phyloP scores from a whole-genome alignment of 2,329 filamentous ascomycete species.

The Hypomyces perniciosus region DNA sequence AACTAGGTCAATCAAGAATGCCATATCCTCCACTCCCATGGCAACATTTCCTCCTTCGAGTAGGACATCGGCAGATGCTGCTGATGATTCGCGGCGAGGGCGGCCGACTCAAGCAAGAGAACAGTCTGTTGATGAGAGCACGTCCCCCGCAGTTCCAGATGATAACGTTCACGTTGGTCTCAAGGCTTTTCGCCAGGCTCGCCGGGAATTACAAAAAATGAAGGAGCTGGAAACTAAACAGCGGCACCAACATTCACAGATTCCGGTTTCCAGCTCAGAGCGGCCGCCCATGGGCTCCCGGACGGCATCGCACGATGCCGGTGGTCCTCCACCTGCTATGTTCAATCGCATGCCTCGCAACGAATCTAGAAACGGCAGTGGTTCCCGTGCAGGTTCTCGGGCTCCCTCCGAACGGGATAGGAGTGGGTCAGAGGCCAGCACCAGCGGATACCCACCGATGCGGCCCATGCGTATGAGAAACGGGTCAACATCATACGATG shows the following conservation, averaged over 20 bases:
- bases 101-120: slow-evolving; percentile 15
- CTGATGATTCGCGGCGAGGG: slow-evolving; percentile 2
- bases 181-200: slow-evolving; percentile 51
- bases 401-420: slow-evolving; percentile 42
- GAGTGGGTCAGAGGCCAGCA: slow-evolving; percentile 51
- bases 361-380: slow-evolving; percentile 30
- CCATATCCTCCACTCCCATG: slow-evolving; percentile 46
- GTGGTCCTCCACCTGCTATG: slow-evolving; percentile 37
- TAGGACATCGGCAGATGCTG: slow-evolving; percentile 24
- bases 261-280: slow-evolving; percentile 12
- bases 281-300: slow-evolving; percentile 22
- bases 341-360: slow-evolving; percentile 42
- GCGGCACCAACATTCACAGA: slow-evolving; percentile 27
- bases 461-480: slow-evolving; percentile 31
- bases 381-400: slow-evolving; percentile 24
- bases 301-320: slow-evolving; percentile 38
- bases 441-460: slow-evolving; percentile 37
- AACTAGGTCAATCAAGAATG: slow-evolving; percentile 55
- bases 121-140: slow-evolving; percentile 20
- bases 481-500: slow-evolving; percentile 31
- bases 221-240: slow-evolving; percentile 47
- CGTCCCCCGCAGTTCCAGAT: slow-evolving; percentile 28
- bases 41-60: slow-evolving; percentile 35
- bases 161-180: slow-evolving; percentile 45
- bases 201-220: slow-evolving; percentile 49